Base-by-base conservation (phyloP, 148 eudicot genomes). In the Camellia lanceoleosa region DNA sequence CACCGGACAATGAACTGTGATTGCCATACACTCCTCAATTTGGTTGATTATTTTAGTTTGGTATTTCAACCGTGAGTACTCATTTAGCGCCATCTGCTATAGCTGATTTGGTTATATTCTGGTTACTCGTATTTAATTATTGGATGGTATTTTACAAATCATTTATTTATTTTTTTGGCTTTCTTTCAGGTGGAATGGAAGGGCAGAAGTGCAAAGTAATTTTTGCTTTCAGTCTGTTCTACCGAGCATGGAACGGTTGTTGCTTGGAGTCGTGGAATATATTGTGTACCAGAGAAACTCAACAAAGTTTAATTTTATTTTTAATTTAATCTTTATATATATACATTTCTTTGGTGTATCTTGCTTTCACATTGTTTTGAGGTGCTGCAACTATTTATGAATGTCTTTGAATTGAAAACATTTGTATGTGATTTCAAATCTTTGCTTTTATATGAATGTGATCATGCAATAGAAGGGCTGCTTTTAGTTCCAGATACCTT, bases 1-100 rank as follows among this genome's bases (percentile, higher is more conserved):
- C 91, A 60, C 89, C 89, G 0, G 90, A 87, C 64, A 86, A 86
- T 8, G 85, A 88, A 19, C 20, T 72, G 10, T 86, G 83, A 85
- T 68, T 47, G 62, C 13, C 4, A 43, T 2, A n/a, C 62, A 7
- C 7, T 71, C 41, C 19, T n/a, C 41, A 49, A 63, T 72, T 74
- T 64, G 42, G 18, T 70, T 67, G 18, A 46, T 62, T 30, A 12
- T 55, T 19, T 11, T 20, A 10, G 49, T 54, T 54, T 56, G 18
- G 13, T 78, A 56, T 68, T 55, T 52, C 74, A 78, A 78, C 12
- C n/a, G 80, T 78, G 49, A 78, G 65, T 52, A 54, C 38, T 76
- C 2, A 5, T 62, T 61, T n/a, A 18, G 4, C 46, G 47, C 71
- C 5, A 1, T 54, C 20, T 65, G 9, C n/a, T 18, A 54, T 51